Percentiles rank a stretch among this genome's conserved stretches.
Evolutionary conservation across 129 eudicot species (phyloP).

Genomic region (Dittrichia graveolens): DNA sequence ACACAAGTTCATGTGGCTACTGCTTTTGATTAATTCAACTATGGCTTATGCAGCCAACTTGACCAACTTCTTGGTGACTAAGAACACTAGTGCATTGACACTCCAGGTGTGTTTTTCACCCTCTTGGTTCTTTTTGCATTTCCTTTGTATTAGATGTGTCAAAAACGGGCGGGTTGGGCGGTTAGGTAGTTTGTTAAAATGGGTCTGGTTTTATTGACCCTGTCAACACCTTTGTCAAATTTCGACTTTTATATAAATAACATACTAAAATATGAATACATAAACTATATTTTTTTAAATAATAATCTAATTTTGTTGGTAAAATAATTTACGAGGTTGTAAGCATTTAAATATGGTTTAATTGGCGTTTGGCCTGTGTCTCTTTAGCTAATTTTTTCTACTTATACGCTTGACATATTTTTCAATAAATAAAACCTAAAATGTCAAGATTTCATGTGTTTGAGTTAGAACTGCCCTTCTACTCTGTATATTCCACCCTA

Average conservation of each 20-base stretch:
- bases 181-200: neutral
- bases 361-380: neutral
- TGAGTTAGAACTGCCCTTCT: neutral
- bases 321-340: neutral
- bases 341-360: neutral
- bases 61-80: constrained; percentile 92
- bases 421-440: neutral
- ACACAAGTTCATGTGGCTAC: constrained; percentile 71
- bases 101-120: constrained; percentile 69
- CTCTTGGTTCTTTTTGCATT: constrained; percentile 8
- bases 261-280: neutral
- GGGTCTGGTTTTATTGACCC: neutral
- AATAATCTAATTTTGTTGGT: neutral
- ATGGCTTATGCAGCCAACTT: constrained; percentile 95
- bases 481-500: too few relatives aligned
- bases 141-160: neutral
- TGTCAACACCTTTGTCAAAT: neutral
- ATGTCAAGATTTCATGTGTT: neutral
- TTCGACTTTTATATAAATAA: neutral
- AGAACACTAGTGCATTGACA: constrained; percentile 95
- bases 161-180: neutral
- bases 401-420: neutral
- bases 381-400: neutral
- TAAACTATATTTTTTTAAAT: neutral
- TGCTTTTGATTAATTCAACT: constrained; percentile 70